Percentiles rank a stretch among this genome's conserved stretches.
Evolutionary conservation across 352 stramenopile genomes (phyloP).

Genomic region (Bremia lactucae): DNA sequence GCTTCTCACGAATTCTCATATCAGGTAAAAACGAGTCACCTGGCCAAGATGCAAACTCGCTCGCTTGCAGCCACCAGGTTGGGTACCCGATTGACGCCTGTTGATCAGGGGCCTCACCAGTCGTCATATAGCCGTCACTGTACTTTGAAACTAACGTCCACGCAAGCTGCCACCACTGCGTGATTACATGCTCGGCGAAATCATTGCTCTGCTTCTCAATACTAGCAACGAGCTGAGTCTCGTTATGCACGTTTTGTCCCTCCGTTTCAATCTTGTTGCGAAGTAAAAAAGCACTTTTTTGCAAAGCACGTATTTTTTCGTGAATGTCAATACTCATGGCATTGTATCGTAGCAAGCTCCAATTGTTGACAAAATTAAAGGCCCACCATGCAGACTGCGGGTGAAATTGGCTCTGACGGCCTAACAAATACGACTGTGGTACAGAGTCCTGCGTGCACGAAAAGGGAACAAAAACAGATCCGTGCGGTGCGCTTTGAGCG

Average conservation of each 20-base stretch:
- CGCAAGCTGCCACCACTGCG: slow-evolving; percentile 49
- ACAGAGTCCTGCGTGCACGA: slow-evolving; percentile 38
- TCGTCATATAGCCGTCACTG: slow-evolving; percentile 62
- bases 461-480: slow-evolving; percentile 68
- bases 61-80: slow-evolving; percentile 43
- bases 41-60: slow-evolving; percentile 54
- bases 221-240: slow-evolving; percentile 13
- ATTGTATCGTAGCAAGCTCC: slow-evolving; percentile 67
- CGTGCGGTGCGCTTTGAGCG: slow-evolving; percentile 46
- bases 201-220: slow-evolving; percentile 38
- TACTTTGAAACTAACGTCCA: slow-evolving; percentile 66
- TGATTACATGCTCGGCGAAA: slow-evolving; percentile 43
- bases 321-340: slow-evolving; percentile 53
- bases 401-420: slow-evolving; percentile 61
- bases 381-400: slow-evolving; percentile 67
- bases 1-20: slow-evolving; percentile 29
- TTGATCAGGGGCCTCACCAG: slow-evolving; percentile 34
- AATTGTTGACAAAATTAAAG: slow-evolving; percentile 85
- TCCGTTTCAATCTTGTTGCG: slow-evolving; percentile 11
- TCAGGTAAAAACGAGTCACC: slow-evolving; percentile 53
- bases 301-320: slow-evolving; percentile 21
- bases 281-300: slow-evolving; percentile 31
- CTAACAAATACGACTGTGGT: slow-evolving; percentile 45
- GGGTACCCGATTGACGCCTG: slow-evolving; percentile 50
- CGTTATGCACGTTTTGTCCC: neutral